Conservation (phyloP, 768 basidiomycete genomes). For the Suillus ampliporus region DNA sequence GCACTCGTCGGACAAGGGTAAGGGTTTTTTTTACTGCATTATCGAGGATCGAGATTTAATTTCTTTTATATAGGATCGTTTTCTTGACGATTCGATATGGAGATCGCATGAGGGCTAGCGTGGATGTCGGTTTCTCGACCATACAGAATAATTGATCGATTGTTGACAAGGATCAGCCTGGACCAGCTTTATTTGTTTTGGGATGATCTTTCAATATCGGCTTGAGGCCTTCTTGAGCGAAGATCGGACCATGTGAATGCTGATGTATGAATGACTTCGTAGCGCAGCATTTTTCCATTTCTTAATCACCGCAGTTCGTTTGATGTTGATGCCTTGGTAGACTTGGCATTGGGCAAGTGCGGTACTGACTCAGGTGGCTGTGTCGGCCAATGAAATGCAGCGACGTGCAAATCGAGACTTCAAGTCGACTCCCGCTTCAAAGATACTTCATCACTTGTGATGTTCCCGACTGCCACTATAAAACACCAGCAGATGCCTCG, state of each 20-base stretch:
- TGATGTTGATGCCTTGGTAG: neutral
- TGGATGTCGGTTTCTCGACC: conserved; percentile 62
- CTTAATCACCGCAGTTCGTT: neutral
- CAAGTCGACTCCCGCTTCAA: too few species aligned
- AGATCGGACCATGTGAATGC: neutral
- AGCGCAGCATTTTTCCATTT: neutral
- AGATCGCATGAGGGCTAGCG: conserved; percentile 57
- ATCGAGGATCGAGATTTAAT: conserved; percentile 25
- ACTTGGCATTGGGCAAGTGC: too few species aligned
- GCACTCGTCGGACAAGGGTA: conserved; percentile 60
- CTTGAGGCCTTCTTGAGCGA: neutral
- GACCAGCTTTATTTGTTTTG: neutral
- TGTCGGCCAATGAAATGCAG: neutral
- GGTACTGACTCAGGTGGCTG: neutral
- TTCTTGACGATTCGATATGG: conserved; percentile 62
- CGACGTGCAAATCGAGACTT: too few species aligned
- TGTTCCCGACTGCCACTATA: too few species aligned
- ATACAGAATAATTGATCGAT: conserved; percentile 38
- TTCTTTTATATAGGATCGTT: conserved; percentile 49
- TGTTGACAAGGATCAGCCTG: too few species aligned
- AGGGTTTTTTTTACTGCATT: conserved; percentile 28
- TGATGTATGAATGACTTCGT: conserved; percentile 5
- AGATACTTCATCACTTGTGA: too few species aligned
- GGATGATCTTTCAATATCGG: neutral
- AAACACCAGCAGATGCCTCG: too few species aligned